Evolutionary conservation across 805 yeast species (phyloP).

Genomic region (Saturnispora bothae): DNA sequence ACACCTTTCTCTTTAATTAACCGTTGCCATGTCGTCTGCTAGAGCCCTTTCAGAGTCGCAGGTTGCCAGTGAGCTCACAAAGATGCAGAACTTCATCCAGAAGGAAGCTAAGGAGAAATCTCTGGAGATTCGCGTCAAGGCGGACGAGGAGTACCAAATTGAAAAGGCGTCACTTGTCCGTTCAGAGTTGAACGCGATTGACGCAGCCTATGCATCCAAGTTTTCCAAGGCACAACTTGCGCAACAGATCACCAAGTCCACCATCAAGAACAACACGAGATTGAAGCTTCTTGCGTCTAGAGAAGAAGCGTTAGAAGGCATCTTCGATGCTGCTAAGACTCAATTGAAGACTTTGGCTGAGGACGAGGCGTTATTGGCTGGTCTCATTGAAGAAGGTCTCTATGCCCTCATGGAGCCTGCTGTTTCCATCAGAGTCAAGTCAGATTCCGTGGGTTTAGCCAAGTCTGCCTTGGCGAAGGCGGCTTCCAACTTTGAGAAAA

Average conservation of each 20-base stretch:
- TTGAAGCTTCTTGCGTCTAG: slow-evolving; percentile 80
- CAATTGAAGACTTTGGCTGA: slow-evolving; percentile 50
- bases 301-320: slow-evolving; percentile 64
- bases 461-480: slow-evolving; percentile 55
- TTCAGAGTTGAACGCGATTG: slow-evolving; percentile 82
- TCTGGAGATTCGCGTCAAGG: slow-evolving; percentile 87
- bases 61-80: slow-evolving; percentile 92
- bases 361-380: slow-evolving; percentile 51
- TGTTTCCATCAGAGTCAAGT: slow-evolving; percentile 55
- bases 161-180: slow-evolving; percentile 94
- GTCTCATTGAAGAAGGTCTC: slow-evolving; percentile 71
- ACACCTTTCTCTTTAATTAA: neutral
- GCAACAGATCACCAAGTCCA: slow-evolving; percentile 92
- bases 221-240: slow-evolving; percentile 85
- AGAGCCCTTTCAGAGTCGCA: slow-evolving; percentile 36
- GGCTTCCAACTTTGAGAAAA: slow-evolving; percentile 49
- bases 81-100: slow-evolving; percentile 97
- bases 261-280: slow-evolving; percentile 91
- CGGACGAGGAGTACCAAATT: slow-evolving; percentile 97
- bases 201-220: slow-evolving; percentile 65
- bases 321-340: slow-evolving; percentile 59
- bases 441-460: slow-evolving; percentile 51
- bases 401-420: slow-evolving; percentile 63
- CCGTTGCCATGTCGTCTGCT: slow-evolving; percentile 22
- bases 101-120: slow-evolving; percentile 99